A percentile compares a stretch with the other conserved stretches of the same genome.
These are phyloP conservation scores for Citrus maxima DNA, from an alignment of 345 rosid genomes.

Conservation along the genomic window DNA sequence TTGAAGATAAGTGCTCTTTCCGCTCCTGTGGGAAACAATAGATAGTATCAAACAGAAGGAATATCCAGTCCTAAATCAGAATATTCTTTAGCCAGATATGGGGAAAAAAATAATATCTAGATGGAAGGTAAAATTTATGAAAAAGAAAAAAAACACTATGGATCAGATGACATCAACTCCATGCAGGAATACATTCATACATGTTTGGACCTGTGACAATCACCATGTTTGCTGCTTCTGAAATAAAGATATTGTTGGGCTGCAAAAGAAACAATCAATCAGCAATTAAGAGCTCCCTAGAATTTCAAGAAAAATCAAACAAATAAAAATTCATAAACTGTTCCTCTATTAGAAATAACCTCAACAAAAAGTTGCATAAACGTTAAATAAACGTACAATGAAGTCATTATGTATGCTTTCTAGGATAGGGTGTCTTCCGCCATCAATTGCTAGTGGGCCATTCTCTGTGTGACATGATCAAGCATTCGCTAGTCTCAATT, in stretches of 20 bases:
- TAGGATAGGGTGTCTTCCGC: slow-evolving; percentile 94
- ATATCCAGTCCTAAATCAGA: background rate
- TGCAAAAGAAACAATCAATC: slow-evolving; percentile 36
- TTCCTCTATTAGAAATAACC: background rate
- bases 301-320: background rate
- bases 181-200: slow-evolving; percentile 40
- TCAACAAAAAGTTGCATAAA: slow-evolving; percentile 4
- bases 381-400: slow-evolving; percentile 42
- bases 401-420: slow-evolving; percentile 87
- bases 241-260: slow-evolving; percentile 88
- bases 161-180: background rate
- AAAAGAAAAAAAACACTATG: background rate
- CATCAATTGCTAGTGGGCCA: slow-evolving; percentile 95
- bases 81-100: background rate
- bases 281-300: background rate
- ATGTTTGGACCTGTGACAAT: slow-evolving; percentile 93
- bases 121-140: background rate
- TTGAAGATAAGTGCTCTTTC: slow-evolving; percentile 98
- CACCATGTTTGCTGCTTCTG: slow-evolving; percentile 93
- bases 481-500: slow-evolving; percentile 5
- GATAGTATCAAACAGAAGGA: slow-evolving; percentile 13
- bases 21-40: slow-evolving; percentile 63
- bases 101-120: background rate
- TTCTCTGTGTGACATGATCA: slow-evolving; percentile 41
- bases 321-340: background rate